phyloP scores from a whole-genome alignment of 768 basidiomycete species.

The Boletus rubroflammeus region DNA sequence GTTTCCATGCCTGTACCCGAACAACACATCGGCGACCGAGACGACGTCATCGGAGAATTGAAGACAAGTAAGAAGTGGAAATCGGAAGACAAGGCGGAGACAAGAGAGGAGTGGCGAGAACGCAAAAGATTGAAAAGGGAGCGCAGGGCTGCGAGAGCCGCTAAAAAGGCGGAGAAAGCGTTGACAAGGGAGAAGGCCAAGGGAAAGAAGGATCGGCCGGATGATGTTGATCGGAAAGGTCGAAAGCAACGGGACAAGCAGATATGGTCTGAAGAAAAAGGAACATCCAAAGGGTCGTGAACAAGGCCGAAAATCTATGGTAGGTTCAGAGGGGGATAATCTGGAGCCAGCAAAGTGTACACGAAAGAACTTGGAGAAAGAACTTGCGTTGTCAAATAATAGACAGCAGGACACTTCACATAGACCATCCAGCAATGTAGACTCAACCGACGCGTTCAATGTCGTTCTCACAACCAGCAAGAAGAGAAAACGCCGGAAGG shows the following conservation, averaged over 20 bases:
- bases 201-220: neutral
- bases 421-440: neutral
- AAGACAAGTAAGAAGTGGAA: constrained; percentile 11
- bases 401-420: constrained; percentile 6
- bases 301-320: constrained; percentile 3
- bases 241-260: neutral
- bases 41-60: neutral
- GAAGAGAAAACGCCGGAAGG: constrained; percentile 23
- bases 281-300: constrained; percentile 1
- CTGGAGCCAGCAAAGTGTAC: neutral
- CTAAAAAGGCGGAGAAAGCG: constrained; percentile 8
- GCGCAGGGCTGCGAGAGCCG: constrained; percentile 15
- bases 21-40: neutral
- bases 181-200: neutral
- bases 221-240: neutral
- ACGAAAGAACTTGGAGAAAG: neutral
- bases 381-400: neutral
- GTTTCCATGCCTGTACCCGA: neutral
- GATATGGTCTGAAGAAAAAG: neutral
- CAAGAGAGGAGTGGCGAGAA: constrained; percentile 19
- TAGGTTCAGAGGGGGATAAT: constrained; percentile 7
- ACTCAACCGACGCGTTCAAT: neutral
- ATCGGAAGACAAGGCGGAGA: constrained; percentile 5
- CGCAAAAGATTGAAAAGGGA: constrained; percentile 26
- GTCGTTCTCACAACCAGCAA: constrained; percentile 9